Evolutionary conservation across 2,329 filamentous ascomycete genomes (phyloP).

Genomic region (Epichloe sp.): DNA sequence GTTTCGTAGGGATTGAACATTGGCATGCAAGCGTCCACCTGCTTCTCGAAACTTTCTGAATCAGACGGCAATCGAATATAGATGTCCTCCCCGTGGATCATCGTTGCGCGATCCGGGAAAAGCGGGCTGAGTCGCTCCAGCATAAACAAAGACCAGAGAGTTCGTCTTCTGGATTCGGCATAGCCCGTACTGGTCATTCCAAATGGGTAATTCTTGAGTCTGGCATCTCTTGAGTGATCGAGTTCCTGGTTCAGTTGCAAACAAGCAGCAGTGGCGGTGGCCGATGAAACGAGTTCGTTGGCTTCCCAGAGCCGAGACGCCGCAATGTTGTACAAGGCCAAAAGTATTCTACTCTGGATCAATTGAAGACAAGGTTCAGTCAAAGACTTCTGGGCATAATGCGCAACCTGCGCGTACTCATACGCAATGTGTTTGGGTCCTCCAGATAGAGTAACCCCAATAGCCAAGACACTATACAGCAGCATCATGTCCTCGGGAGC

Average conservation of each 20-base stretch:
- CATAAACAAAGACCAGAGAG: constrained; percentile 59
- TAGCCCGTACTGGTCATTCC: constrained; percentile 43
- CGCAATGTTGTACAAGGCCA: constrained; percentile 53
- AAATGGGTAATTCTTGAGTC: constrained; percentile 34
- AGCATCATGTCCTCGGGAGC: constrained; percentile 32
- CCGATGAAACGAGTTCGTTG: constrained; percentile 50
- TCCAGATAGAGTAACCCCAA: constrained; percentile 26
- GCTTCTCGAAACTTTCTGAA: constrained; percentile 47
- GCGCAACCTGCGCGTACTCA: constrained; percentile 37
- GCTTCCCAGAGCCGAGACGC: constrained; percentile 44
- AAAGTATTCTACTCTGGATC: constrained; percentile 52
- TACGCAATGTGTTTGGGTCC: constrained; percentile 23
- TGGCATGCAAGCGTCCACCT: constrained; percentile 42
- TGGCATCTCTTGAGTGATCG: constrained; percentile 29
- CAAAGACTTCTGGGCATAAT: constrained; percentile 33
- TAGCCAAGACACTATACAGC: constrained; percentile 30
- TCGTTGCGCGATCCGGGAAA: constrained; percentile 37
- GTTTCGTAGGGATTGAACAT: constrained; percentile 41
- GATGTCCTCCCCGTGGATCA: constrained; percentile 50
- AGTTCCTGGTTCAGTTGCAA: constrained; percentile 52
- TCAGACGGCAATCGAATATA: constrained; percentile 54
- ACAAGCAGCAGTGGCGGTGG: constrained; percentile 44
- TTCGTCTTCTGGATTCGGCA: constrained; percentile 54
- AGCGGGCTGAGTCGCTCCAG: constrained; percentile 54
- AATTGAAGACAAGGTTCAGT: constrained; percentile 37